A percentile compares a stretch with the other conserved stretches of the same genome.
Conservation (phyloP, 2,329 filamentous ascomycete genomes). For the Venturiaceae sp. region DNA sequence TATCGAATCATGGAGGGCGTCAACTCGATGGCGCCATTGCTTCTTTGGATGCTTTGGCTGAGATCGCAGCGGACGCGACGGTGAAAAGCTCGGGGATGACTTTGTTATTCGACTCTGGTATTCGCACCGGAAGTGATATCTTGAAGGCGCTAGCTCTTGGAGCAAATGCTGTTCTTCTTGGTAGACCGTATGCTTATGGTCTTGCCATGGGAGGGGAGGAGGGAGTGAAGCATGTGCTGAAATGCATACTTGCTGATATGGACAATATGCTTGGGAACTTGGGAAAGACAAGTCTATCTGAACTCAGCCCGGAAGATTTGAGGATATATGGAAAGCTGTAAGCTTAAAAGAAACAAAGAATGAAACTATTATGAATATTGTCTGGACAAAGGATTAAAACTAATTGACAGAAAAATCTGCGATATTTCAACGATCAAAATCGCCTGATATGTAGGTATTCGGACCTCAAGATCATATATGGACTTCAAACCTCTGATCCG, state of each 20-base stretch:
- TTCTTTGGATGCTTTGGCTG: constrained; percentile 23
- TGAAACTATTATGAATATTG: too few relatives aligned
- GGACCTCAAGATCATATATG: too few relatives aligned
- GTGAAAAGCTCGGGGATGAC: constrained; percentile 21
- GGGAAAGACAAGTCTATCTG: background rate
- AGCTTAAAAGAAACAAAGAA: too few relatives aligned
- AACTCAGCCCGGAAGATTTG: constrained; percentile 1
- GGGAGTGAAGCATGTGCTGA: constrained; percentile 26
- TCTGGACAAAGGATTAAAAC: too few relatives aligned
- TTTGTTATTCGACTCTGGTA: constrained; percentile 25
- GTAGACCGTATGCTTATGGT: constrained; percentile 25
- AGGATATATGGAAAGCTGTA: background rate
- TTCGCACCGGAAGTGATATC: constrained; percentile 24
- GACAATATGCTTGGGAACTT: constrained; percentile 7
- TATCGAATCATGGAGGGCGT: constrained; percentile 27
- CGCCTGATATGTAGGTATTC: too few relatives aligned
- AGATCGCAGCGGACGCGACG: constrained; percentile 22
- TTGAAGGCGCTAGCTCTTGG: constrained; percentile 27
- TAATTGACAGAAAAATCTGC: too few relatives aligned
- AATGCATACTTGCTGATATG: constrained; percentile 21
- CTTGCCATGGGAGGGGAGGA: constrained; percentile 25
- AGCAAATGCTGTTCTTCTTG: constrained; percentile 24
- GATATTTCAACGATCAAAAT: too few relatives aligned
- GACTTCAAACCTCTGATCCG: too few relatives aligned
- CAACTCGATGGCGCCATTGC: constrained; percentile 25